Evolutionary conservation across 805 yeast species (phyloP), one percentile per base, ranked within the genome.

Genomic region (Candida argentea): DNA sequence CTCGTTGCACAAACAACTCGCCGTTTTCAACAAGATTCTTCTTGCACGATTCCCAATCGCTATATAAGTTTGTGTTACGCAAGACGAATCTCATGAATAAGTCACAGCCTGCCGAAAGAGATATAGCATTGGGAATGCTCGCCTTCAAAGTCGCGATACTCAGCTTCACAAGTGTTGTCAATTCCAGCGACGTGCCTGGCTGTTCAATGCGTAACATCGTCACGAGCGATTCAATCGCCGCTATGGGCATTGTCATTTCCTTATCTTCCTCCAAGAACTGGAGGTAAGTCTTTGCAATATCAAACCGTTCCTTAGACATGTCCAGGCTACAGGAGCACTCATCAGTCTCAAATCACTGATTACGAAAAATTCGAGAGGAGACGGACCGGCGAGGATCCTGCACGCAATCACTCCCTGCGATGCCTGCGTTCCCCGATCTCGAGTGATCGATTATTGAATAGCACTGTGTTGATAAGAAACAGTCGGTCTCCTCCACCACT

Each of bases 211-310:
- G 69, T 16, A 89, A 57, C 56, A 91, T 69, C 6, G 91, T 81
- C 16, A 91, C 94, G 25, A 91, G 63, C 8, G 95, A 75, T 60
- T 91, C 97, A 46, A 91, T 91, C 20, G 98, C 98, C 24, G 98
- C 99, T 19, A 91, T 84, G 1, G 99, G 99, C 96, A 87, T 91
- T 5, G 98, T 87, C 76, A 91, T 83, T 32, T 91, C 97, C n/a
- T 83, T 67, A 56, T 91, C 96, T 28, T 86, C 95, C 40, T 71
- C 73, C 37, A 91, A 64, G 51, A 84, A 86, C 48, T 71, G 70
- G 33, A 84, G 65, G 50, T 91, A 91, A 1, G 89, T 73, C 42
- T 73, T 65, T 25, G 78, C 85, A 41, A 91, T 85, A 52, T 87
- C 94, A 49, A 91, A 86, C 5, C 32, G 13, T 21, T 32, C 37